Percentiles rank a stretch among this genome's conserved stretches.
Conservation (phyloP, 495 filamentous ascomycete genomes). For the Xylaria cubensis region DNA sequence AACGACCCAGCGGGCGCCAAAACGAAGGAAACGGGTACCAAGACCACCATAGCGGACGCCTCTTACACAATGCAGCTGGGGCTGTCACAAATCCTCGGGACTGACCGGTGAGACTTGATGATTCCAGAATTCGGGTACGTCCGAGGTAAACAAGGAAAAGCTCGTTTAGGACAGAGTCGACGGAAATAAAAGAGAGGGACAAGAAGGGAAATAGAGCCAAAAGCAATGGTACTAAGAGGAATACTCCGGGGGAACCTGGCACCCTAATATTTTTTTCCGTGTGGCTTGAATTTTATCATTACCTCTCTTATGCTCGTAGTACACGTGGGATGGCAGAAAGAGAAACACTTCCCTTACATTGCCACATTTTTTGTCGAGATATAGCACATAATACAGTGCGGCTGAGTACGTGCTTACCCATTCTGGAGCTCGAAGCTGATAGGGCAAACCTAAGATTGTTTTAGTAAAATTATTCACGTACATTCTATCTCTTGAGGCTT, state of each 20-base stretch:
- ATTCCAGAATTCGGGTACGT: slow-evolving; percentile 13
- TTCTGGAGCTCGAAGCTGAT: not conserved
- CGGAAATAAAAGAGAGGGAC: not conserved
- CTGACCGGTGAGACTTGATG: slow-evolving; percentile 23
- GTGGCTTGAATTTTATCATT: not conserved
- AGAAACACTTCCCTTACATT: not conserved
- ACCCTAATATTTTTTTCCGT: not conserved
- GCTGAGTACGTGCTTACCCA: not conserved
- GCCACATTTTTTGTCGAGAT: not conserved
- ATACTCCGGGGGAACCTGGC: not conserved
- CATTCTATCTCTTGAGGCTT: not conserved
- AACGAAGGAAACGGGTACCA: slow-evolving; percentile 2
- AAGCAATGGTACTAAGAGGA: not conserved
- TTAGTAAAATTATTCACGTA: not conserved
- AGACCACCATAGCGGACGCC: slow-evolving; percentile 22
- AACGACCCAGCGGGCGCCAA: not conserved
- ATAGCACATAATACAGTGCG: slow-evolving; percentile 6
- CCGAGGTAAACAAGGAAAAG: slow-evolving; percentile 7
- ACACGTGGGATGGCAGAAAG: not conserved
- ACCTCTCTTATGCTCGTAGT: not conserved
- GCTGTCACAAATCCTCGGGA: not conserved
- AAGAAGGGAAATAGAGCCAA: not conserved
- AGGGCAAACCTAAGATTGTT: not conserved
- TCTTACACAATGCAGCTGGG: slow-evolving; percentile 11
- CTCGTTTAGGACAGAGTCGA: not conserved